These are phyloP conservation scores for Claviceps africana DNA, from an alignment of 2,329 filamentous ascomycete genomes.

Conservation along the genomic window DNA sequence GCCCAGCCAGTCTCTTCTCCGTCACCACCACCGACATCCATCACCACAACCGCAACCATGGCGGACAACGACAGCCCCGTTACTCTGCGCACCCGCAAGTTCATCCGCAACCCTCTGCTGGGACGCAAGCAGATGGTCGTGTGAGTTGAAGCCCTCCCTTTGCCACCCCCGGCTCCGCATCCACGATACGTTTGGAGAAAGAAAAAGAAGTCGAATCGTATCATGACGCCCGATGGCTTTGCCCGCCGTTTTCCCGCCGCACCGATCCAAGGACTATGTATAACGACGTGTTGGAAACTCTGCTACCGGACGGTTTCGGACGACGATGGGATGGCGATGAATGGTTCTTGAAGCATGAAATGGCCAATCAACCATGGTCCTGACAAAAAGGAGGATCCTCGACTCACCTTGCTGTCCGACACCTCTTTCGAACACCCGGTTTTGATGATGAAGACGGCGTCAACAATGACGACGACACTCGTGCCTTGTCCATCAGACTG, in stretches of 20 bases:
- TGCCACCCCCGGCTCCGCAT: background rate
- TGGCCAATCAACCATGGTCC: background rate
- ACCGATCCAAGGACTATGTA: background rate
- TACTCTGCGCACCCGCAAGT: slow-evolving; percentile 96
- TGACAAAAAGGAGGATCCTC: background rate
- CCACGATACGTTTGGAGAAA: slow-evolving; percentile 1
- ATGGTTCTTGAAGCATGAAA: background rate
- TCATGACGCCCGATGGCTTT: background rate
- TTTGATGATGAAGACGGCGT: too few relatives aligned
- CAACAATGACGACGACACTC: background rate
- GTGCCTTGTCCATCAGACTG: background rate
- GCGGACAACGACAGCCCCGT: slow-evolving; percentile 67
- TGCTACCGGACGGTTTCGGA: background rate
- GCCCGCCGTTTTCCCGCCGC: background rate
- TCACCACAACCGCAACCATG: slow-evolving; percentile 54
- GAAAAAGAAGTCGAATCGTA: slow-evolving; percentile 1
- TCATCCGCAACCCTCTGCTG: slow-evolving; percentile 99
- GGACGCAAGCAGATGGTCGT: slow-evolving; percentile 99
- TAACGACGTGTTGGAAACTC: background rate
- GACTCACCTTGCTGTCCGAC: background rate
- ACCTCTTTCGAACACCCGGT: too few relatives aligned
- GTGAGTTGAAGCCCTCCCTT: slow-evolving; percentile 45
- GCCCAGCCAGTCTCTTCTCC: slow-evolving; percentile 16
- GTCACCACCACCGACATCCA: slow-evolving; percentile 21
- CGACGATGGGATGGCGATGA: background rate